Conservation (phyloP, 345 rosid genomes). For the Nephelium lappaceum region DNA sequence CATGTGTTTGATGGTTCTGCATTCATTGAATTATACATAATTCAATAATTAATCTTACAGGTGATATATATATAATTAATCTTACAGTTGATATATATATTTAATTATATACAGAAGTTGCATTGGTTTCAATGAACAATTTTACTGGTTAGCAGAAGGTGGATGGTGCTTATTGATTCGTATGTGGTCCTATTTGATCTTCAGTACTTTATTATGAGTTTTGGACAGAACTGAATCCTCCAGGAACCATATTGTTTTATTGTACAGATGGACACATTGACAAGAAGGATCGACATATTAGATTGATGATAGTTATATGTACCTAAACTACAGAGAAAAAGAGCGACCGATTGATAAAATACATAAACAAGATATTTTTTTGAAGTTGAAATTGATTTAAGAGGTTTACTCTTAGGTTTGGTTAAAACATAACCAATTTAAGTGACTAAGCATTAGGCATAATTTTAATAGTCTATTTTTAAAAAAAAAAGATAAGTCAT, state of each 20-base stretch:
- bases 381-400: too few relatives aligned
- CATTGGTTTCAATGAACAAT: not conserved
- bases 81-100: not conserved
- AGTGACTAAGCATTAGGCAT: too few relatives aligned
- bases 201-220: conserved; percentile 20
- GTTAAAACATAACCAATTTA: too few relatives aligned
- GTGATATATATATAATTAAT: not conserved
- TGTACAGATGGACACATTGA: conserved; percentile 2
- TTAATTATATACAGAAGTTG: not conserved
- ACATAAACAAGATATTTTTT: too few relatives aligned
- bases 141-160: conserved; percentile 17
- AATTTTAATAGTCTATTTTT: too few relatives aligned
- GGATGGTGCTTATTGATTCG: conserved; percentile 27
- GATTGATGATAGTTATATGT: not conserved
- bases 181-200: conserved; percentile 42
- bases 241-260: conserved; percentile 23
- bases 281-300: not conserved
- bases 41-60: not conserved
- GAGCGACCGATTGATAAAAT: too few relatives aligned
- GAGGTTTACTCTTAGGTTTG: too few relatives aligned
- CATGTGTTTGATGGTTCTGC: too few relatives aligned
- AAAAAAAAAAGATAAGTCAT: too few relatives aligned
- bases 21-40: not conserved
- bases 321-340: not conserved
- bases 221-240: conserved; percentile 20